Percentiles rank a stretch among this genome's conserved stretches.
phyloP scores from a whole-genome alignment of 352 stramenopile genomes.

The Halophytophthora polymorphica region DNA sequence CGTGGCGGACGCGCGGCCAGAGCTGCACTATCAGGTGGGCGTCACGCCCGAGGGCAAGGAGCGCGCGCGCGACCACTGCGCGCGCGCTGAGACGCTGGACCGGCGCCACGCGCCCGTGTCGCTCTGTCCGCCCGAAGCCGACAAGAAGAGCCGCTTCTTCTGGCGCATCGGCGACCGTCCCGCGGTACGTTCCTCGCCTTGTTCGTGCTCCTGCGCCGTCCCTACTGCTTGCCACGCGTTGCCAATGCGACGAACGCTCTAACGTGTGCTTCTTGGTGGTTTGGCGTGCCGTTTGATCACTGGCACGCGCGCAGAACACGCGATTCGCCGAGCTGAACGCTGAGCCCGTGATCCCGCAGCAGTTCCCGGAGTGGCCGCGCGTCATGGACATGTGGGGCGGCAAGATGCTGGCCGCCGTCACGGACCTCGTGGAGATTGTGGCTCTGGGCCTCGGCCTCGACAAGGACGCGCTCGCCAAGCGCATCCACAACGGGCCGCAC shows the following conservation, averaged over 20 bases:
- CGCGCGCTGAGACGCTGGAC: constrained; percentile 41
- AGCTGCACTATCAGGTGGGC: constrained; percentile 89
- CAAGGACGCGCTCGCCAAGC: constrained; percentile 68
- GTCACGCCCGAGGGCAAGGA: constrained; percentile 88
- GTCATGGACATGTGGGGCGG: constrained; percentile 92
- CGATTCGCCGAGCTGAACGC: constrained; percentile 86
- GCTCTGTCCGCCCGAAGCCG: constrained; percentile 84
- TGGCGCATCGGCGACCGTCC: constrained; percentile 89
- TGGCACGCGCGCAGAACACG: constrained; percentile 29
- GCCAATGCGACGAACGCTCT: too few relatives aligned
- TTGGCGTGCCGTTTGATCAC: background rate
- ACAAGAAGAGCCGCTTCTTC: constrained; percentile 95
- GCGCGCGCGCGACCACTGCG: constrained; percentile 82
- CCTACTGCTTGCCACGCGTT: too few relatives aligned
- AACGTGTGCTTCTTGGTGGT: constrained; percentile 1
- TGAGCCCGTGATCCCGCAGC: constrained; percentile 79
- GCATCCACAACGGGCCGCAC: constrained; percentile 86
- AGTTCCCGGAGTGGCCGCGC: constrained; percentile 84
- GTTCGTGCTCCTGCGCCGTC: too few relatives aligned
- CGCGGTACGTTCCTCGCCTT: constrained; percentile 10
- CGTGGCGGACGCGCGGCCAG: constrained; percentile 79
- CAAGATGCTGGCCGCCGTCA: constrained; percentile 85
- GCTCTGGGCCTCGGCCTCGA: constrained; percentile 84
- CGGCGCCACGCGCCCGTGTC: constrained; percentile 71
- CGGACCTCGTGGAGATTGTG: constrained; percentile 84